Evolutionary conservation across 305 asterid species (phyloP).

Genomic region (Petunia hybrid): DNA sequence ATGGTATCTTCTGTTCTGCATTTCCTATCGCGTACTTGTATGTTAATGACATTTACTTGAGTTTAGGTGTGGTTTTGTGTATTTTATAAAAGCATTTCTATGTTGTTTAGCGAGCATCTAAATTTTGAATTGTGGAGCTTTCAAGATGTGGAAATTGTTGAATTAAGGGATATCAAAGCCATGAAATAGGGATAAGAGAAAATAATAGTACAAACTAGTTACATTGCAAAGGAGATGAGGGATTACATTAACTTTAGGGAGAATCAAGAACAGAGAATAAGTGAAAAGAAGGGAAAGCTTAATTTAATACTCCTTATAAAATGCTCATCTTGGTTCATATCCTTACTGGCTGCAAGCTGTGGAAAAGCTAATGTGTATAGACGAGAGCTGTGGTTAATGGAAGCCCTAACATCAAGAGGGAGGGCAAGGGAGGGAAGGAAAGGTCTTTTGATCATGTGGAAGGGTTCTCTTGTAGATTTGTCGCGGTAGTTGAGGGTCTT

Average conservation of each 20-base stretch:
- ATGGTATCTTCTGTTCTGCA: neutral
- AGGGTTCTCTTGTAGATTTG: conserved; percentile 23
- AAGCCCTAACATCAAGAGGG: neutral
- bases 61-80: neutral
- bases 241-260: neutral
- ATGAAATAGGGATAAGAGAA: conserved; percentile 24
- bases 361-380: neutral
- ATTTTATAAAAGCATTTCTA: conserved; percentile 8
- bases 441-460: conserved; percentile 13
- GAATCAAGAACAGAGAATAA: neutral
- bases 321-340: neutral
- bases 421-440: neutral
- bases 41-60: neutral
- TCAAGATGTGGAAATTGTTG: neutral
- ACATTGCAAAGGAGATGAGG: neutral
- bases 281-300: neutral
- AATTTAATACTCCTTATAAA: neutral
- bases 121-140: conserved; percentile 2
- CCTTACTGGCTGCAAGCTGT: neutral
- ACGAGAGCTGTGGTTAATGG: conserved; percentile 4
- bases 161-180: neutral
- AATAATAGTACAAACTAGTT: neutral
- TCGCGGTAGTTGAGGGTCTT: conserved; percentile 12
- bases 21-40: neutral
- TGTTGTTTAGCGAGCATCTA: neutral